Percentiles rank a stretch among this genome's conserved stretches.
Conservation (phyloP, 1,284 basidiomycete species). For the Athelia psychrophila region DNA sequence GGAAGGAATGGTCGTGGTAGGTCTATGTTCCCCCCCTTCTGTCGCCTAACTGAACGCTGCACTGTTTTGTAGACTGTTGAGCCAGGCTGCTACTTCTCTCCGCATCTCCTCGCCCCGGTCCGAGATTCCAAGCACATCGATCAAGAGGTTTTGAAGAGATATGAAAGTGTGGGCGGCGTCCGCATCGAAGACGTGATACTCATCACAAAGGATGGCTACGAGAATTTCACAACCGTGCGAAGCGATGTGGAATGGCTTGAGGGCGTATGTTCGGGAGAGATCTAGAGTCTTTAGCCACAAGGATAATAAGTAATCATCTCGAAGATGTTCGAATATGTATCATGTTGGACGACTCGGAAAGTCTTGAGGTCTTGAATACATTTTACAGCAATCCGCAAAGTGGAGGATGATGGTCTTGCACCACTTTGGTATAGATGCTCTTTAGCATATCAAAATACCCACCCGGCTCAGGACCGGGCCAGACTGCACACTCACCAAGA, state of each 20-base stretch:
- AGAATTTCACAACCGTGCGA: conserved; percentile 79
- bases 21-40: conserved; percentile 23
- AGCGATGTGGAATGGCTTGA: conserved; percentile 82
- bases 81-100: conserved; percentile 86
- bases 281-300: too few relatives aligned
- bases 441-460: too few relatives aligned
- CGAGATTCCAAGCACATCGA: conserved; percentile 71
- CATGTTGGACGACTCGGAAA: too few relatives aligned
- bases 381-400: too few relatives aligned
- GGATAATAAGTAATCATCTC: too few relatives aligned
- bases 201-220: conserved; percentile 62
- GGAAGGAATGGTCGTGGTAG: conserved; percentile 79
- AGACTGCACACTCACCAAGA: too few relatives aligned
- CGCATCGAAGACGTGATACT: conserved; percentile 88
- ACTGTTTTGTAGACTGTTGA: conserved; percentile 69
- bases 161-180: conserved; percentile 82
- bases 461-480: too few relatives aligned
- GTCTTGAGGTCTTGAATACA: too few relatives aligned
- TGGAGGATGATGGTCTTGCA: too few relatives aligned
- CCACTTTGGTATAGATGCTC: too few relatives aligned
- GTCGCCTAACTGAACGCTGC: conserved; percentile 2
- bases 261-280: conserved; percentile 64
- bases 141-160: conserved; percentile 65
- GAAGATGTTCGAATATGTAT: too few relatives aligned
- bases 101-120: conserved; percentile 70